Base-by-base conservation (phyloP, 1,284 basidiomycete species). In the Leccinum griseonigrum region DNA sequence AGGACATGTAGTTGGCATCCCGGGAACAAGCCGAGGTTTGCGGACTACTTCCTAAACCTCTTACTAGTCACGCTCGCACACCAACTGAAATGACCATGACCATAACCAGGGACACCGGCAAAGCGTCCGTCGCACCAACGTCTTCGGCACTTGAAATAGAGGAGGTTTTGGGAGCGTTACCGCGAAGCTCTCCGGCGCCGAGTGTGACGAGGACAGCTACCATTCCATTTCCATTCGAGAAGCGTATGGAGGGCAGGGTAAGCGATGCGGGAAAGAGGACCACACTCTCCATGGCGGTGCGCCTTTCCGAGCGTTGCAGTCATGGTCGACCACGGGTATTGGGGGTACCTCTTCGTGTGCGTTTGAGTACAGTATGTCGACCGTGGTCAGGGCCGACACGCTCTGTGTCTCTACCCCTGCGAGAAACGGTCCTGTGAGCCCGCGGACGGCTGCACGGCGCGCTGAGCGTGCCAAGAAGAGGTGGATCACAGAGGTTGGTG, bases 161-260 rank as follows among this genome's bases (percentile, higher is more conserved):
- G 22, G 40, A 4, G 2, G 11, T 14, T 32, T 34, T 52, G n/a
- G 54, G 8, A 16, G 32, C n/a, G 18, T 11, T 36, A n/a, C 4
- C 16, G 18, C 56, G 13, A 16, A 43, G 40, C 43, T 57, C 57
- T 8, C 28, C 46, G 1, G 48, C 38, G 3, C 54, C 51, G 1
- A n/a, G 43, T 48, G 34, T 55, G 28, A 56, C 10, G 1, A 36
- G 52, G 4, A 26, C 62, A 11, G 13, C 60, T 1, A 74, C 69
- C 3, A 62, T 71, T 46, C 52, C 70, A 7, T 71, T 70, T 43
- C 69, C 70, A 0, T 62, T 68, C 18, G 61, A 40, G 57, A 73
- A 71, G 28, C 54, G 36, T 26, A 8, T 58, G 4, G 53, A 60
- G 3, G 51, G 56, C 5, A 53, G 51, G 28, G 16, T n/a, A 3